phyloP scores from a whole-genome alignment of 2,329 filamentous ascomycete genomes.

The Claviceps monticola region DNA sequence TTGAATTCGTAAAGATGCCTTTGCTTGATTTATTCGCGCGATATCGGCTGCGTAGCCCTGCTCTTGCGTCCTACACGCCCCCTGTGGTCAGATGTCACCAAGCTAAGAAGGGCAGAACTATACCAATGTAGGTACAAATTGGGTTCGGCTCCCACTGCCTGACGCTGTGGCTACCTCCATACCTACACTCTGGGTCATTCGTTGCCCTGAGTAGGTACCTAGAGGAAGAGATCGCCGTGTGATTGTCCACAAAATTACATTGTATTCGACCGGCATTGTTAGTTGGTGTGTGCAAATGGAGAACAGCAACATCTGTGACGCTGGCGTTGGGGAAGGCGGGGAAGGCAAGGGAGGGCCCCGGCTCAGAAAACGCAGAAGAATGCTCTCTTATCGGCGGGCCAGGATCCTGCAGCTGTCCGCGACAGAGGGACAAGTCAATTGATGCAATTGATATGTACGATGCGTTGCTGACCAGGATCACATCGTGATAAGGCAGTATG shows the following conservation, averaged over 20 bases:
- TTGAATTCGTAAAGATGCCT: too few relatives aligned
- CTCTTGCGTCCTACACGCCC: conserved; percentile 1
- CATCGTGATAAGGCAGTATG: conserved; percentile 4
- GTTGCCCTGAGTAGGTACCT: too few relatives aligned
- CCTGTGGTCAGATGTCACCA: neutral
- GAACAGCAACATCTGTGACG: neutral
- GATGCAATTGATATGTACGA: neutral
- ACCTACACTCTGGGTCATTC: too few relatives aligned
- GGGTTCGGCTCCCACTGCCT: neutral
- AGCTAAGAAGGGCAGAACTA: conserved; percentile 3
- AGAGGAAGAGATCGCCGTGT: too few relatives aligned
- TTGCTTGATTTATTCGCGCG: neutral
- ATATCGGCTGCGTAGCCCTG: neutral
- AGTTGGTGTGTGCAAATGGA: neutral
- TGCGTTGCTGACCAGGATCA: neutral
- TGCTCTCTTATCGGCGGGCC: conserved; percentile 3
- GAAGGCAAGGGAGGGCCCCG: neutral
- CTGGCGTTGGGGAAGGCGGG: neutral
- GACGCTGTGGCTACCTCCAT: too few relatives aligned
- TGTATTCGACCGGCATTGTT: neutral
- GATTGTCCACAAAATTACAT: too few relatives aligned
- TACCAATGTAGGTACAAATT: too few relatives aligned
- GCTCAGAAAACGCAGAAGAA: neutral
- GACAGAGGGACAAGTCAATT: neutral
- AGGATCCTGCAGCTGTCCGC: neutral